Evolutionary conservation across 139 green algal genomes (phyloP), one percentile per base, ranked within the genome.

Genomic region (Dunaliella sp.): DNA sequence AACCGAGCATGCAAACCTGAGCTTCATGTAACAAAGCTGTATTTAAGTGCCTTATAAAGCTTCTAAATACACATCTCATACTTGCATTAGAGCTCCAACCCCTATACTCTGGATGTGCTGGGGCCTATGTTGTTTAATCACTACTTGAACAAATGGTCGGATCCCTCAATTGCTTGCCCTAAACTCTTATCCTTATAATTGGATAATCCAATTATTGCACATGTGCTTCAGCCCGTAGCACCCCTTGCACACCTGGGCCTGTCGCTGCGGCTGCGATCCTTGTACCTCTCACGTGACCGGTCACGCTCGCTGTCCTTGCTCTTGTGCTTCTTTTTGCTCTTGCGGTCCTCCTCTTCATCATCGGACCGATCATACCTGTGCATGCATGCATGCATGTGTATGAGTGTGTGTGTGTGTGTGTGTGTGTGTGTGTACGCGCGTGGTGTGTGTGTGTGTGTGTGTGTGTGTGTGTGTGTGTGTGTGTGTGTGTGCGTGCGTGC

Each of bases 321-420:
- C 85, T 88, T 88, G 38, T 88, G 80, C 86, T 88, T 88, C 86
- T 88, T 88, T 31, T 81, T 81, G 76, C 76, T 81, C 76, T 81
- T 81, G n/a, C 76, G 76, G n/a, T 81, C 76, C 33, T 81, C 76
- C 30, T 81, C 76, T 16, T 65, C 48, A 7, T 81, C 76, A 81
- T 81, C 76, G 37, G 76, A 81, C 1, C 76, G 76, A 7, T 81
- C 76, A 37, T 81, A 34, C 76, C 76, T 81, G 48, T 16, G 16
- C 16, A 16, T 65, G 48, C 16, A 16, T 16, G 48, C 48, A 65
- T 65, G 48, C 48, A 16, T 65, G 48, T 65, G 48, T 65, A 16
- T 65, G 48, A 7, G 16, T 65, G 48, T 65, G 48, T 65, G 48
- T 16, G 48, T 16, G 16, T 65, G 48, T 16, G 48, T 65, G 48